Evolutionary conservation across 2,329 filamentous ascomycete genomes (phyloP).

Genomic region (Colletotrichum tanaceti): DNA sequence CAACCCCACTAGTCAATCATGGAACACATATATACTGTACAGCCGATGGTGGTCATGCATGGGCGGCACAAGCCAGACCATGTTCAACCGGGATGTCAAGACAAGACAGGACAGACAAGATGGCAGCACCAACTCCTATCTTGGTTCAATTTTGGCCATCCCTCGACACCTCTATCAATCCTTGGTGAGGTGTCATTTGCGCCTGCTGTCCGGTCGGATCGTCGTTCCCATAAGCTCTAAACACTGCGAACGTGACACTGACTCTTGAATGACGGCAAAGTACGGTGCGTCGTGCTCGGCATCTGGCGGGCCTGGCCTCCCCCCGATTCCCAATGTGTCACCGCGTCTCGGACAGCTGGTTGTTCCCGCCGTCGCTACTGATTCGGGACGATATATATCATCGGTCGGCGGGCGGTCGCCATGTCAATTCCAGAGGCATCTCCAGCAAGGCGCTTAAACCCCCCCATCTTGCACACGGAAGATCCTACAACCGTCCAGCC

Average conservation of each 20-base stretch:
- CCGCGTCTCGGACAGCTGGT: background rate
- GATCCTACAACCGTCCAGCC: background rate
- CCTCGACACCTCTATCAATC: conserved; percentile 25
- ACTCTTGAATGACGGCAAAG: background rate
- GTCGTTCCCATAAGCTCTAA: conserved; percentile 28
- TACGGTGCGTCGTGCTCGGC: background rate
- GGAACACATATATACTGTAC: no score
- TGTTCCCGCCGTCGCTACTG: conserved; percentile 22
- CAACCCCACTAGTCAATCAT: background rate
- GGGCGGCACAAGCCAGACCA: background rate
- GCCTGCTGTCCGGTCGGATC: conserved; percentile 23
- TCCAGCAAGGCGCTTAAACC: conserved; percentile 26
- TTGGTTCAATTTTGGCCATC: conserved; percentile 8
- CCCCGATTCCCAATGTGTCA: no score
- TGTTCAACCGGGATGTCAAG: background rate
- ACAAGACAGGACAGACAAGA: background rate
- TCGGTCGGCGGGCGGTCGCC: background rate
- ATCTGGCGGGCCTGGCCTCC: background rate
- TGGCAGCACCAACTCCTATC: background rate
- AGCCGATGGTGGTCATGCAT: background rate
- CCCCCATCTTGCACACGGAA: background rate
- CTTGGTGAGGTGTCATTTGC: conserved; percentile 13
- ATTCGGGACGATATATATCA: background rate
- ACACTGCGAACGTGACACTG: background rate
- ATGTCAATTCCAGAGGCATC: conserved; percentile 10